These are phyloP conservation scores for Suillus spraguei DNA, from an alignment of 768 basidiomycete species.

Conservation along the genomic window DNA sequence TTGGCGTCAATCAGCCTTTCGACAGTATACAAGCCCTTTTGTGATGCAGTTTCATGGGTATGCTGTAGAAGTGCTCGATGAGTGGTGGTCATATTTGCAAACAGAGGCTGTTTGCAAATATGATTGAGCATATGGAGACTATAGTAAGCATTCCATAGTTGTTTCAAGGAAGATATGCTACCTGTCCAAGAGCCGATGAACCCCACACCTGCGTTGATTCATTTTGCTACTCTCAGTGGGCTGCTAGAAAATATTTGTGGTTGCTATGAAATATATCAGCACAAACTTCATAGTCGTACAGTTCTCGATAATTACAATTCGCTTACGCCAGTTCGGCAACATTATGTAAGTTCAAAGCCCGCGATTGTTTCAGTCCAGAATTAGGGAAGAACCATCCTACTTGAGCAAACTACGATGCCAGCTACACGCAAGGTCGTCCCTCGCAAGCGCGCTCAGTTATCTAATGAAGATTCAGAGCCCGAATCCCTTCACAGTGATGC, in stretches of 20 bases:
- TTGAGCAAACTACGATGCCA: background rate
- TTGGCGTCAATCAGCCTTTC: background rate
- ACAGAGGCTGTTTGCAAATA: too few relatives aligned
- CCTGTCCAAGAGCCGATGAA: background rate
- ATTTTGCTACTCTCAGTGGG: background rate
- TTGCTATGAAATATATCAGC: background rate
- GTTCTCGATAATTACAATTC: too few relatives aligned
- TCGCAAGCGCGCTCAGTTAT: constrained; percentile 2
- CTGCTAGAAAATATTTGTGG: background rate
- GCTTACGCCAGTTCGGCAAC: too few relatives aligned
- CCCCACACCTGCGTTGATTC: background rate
- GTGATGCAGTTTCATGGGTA: background rate
- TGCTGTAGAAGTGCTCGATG: background rate
- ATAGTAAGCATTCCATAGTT: background rate
- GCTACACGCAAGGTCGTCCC: constrained; percentile 1
- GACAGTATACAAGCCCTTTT: background rate
- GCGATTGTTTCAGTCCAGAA: background rate
- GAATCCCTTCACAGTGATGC: constrained; percentile 44
- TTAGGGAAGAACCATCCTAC: background rate
- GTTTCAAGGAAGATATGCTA: background rate
- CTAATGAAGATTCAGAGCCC: constrained; percentile 16
- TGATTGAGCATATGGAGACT: too few relatives aligned
- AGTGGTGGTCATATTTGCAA: background rate
- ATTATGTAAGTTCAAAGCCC: background rate
- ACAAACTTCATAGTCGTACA: too few relatives aligned